Conservation (phyloP, 108 stramenopile genomes). For the Nitzschia putrida region DNA sequence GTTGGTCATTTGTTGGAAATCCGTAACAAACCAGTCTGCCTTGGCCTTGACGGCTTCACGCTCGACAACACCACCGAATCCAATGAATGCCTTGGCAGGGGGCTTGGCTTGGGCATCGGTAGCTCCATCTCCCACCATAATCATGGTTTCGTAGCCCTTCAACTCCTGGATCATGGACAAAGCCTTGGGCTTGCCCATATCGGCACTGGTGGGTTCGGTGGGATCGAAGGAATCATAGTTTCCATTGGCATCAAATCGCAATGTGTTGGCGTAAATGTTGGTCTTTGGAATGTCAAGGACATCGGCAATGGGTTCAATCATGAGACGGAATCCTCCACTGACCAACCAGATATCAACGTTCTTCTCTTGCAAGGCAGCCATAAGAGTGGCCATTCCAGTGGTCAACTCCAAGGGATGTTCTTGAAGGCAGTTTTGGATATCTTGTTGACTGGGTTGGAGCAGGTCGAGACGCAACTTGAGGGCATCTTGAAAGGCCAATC, state of each 20-base stretch:
- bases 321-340: constrained; percentile 95
- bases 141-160: constrained; percentile 69
- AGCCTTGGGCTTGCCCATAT: constrained; percentile 95
- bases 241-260: constrained; percentile 82
- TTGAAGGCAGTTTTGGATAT: constrained; percentile 68
- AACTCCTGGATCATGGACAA: constrained; percentile 60
- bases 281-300: constrained; percentile 63
- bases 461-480: constrained; percentile 86
- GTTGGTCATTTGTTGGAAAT: constrained; percentile 82
- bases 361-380: constrained; percentile 67
- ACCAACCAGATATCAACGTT: constrained; percentile 92
- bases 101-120: constrained; percentile 99
- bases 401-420: constrained; percentile 80
- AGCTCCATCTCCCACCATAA: constrained; percentile 99
- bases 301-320: constrained; percentile 96
- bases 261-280: constrained; percentile 93
- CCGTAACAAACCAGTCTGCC: constrained; percentile 95
- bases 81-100: constrained; percentile 95
- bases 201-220: constrained; percentile 87
- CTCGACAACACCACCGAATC: constrained; percentile 94
- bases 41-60: constrained; percentile 83
- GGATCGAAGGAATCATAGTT: constrained; percentile 88
- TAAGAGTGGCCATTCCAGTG: constrained; percentile 76
- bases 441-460: constrained; percentile 71
- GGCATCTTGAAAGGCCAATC: constrained; percentile 95